phyloP scores from a whole-genome alignment of 1,284 basidiomycete genomes.

The Ganoderma meredithae region DNA sequence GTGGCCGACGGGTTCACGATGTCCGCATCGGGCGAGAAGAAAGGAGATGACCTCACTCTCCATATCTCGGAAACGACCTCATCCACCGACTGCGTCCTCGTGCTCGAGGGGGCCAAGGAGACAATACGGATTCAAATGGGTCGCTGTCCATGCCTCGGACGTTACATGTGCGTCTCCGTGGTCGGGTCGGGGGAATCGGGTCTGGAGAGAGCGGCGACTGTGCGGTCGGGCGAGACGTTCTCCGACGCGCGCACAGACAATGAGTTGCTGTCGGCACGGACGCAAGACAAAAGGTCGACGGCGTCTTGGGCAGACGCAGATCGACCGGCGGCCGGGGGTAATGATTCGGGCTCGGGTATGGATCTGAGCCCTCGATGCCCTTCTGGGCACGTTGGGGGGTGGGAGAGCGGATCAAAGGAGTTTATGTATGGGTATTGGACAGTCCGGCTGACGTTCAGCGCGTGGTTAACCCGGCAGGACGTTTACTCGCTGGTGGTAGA shows the following conservation, averaged over 20 bases:
- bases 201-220: conserved; percentile 7
- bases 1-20: conserved; percentile 13
- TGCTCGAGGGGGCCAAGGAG: conserved; percentile 17
- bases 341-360: background rate
- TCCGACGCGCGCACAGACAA: conserved; percentile 3
- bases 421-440: conserved; percentile 15
- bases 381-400: conserved; percentile 24
- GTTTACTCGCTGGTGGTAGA: conserved; percentile 22
- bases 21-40: background rate
- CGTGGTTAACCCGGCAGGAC: conserved; percentile 24
- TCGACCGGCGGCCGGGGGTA: background rate
- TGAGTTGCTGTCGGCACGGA: background rate
- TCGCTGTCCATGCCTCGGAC: conserved; percentile 24
- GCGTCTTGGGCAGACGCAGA: background rate
- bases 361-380: conserved; percentile 18
- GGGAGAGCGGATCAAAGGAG: conserved; percentile 23
- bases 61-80: conserved; percentile 18
- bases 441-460: conserved; percentile 21
- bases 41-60: conserved; percentile 12
- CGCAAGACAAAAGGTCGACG: background rate
- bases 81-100: conserved; percentile 6
- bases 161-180: conserved; percentile 25
- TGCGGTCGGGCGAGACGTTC: conserved; percentile 9
- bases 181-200: conserved; percentile 7
- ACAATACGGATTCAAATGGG: conserved; percentile 24